Evolutionary conservation across 139 green algal species (phyloP), one percentile per base, ranked within the genome.

Genomic region (Chlamydomonas schloesseri): DNA sequence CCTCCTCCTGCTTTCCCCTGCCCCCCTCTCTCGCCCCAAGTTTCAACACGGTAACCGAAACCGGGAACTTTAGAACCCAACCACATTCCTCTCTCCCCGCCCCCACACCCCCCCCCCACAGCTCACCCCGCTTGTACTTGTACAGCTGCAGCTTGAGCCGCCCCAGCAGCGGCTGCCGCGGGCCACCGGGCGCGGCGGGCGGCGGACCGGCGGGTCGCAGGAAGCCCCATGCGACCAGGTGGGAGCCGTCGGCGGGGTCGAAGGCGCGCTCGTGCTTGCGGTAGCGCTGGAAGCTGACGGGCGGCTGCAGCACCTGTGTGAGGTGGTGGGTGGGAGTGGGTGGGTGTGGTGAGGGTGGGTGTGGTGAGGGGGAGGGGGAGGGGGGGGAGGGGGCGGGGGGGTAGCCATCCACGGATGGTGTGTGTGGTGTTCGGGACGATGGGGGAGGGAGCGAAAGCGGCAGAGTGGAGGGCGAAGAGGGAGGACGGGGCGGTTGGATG

Each of bases 191-290:
- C 2, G 21, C 37, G 0, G 18, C 57, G 60, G 72, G 71, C 57
- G 57, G 82, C 31, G 83, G 83, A 46, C 88, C 88, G 3, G 71
- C 71, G 31, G 89, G 81, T 33, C 89, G 81, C 36, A 94, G 87
- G 87, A 94, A 94, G 29, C 42, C 87, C 91, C 91, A 94, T 1
- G 89, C 89, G 0, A 94, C 55, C 31, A 86, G 64, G 71, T 89
- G 77, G 20, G 65, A 64, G 18, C 88, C 88, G 29, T 72, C 74
- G 6, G 46, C 29, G 14, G 64, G 17, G 34, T 89, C 84, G 68
- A 82, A 92, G 10, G 75, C 55, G 1, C 87, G 65, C 2, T 53
- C 26, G 71, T 94, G 87, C 71, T 90, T 88, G 28, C 72, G n/a
- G 68, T 83, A 89, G 24, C 88, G 82, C 15, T 71, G 31, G 87